These are phyloP conservation scores for Candida alai DNA, from an alignment of 805 yeast species.

Conservation along the genomic window DNA sequence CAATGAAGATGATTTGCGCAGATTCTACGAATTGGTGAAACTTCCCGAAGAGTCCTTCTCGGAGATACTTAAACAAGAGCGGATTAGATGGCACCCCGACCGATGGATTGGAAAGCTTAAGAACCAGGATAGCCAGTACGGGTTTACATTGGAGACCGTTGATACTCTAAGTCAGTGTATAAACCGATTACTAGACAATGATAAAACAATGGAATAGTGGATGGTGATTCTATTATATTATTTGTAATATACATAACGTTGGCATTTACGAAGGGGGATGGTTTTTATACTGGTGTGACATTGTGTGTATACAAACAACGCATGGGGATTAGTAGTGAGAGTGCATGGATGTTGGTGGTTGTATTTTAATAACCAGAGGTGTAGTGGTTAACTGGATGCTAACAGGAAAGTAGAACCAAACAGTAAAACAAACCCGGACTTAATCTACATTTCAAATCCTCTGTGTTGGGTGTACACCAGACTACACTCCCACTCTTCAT, in stretches of 20 bases:
- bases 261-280: no score
- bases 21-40: slow-evolving; percentile 24
- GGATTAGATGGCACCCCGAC: slow-evolving; percentile 73
- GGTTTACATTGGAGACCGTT: slow-evolving; percentile 24
- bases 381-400: no score
- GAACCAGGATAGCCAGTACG: slow-evolving; percentile 7
- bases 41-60: slow-evolving; percentile 13
- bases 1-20: slow-evolving; percentile 19
- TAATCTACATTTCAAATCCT: no score
- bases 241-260: slow-evolving; percentile 3
- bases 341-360: no score
- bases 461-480: no score
- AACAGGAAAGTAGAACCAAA: no score
- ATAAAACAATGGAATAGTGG: slow-evolving; percentile 1
- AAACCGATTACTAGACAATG: slow-evolving; percentile 20
- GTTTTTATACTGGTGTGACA: no score
- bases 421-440: no score
- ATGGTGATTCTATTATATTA: slow-evolving; percentile 1
- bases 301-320: no score
- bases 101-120: slow-evolving; percentile 40
- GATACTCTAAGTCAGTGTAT: slow-evolving; percentile 28
- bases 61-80: slow-evolving; percentile 40
- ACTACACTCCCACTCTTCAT: no score
- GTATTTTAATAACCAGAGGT: no score
- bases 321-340: no score